Conservation (phyloP, 2,329 filamentous ascomycete species). For the Rosellinia necatrix region DNA sequence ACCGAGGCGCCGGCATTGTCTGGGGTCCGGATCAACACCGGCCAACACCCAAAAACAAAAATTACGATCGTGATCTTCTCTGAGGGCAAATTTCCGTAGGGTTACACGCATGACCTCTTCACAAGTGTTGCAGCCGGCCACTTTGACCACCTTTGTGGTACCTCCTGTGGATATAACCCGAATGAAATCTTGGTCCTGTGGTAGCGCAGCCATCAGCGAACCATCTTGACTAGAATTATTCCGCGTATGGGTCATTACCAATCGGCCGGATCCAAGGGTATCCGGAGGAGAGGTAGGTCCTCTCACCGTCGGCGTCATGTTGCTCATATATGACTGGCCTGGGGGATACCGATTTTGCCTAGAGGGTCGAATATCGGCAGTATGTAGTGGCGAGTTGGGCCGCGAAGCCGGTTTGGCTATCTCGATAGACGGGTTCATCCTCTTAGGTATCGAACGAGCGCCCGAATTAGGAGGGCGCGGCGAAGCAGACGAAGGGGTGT, state of each 20-base stretch:
- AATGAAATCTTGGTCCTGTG: conserved; percentile 85
- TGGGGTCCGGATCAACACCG: conserved; percentile 80
- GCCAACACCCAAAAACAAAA: conserved; percentile 96
- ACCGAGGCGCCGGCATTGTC: conserved; percentile 78
- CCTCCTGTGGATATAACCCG: conserved; percentile 91
- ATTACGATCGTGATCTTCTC: conserved; percentile 89
- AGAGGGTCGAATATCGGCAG: conserved; percentile 60
- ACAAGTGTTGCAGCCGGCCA: conserved; percentile 86
- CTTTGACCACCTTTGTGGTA: conserved; percentile 90
- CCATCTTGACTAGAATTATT: conserved; percentile 85
- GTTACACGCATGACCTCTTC: conserved; percentile 93
- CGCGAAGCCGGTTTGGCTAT: conserved; percentile 64
- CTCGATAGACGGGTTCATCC: conserved; percentile 51
- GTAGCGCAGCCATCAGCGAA: conserved; percentile 82
- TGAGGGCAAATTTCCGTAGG: conserved; percentile 82
- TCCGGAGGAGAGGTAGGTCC: conserved; percentile 67
- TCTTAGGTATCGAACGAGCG: conserved; percentile 57
- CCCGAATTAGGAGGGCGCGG: conserved; percentile 63
- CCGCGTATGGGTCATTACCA: conserved; percentile 72
- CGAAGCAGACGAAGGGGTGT: conserved; percentile 66
- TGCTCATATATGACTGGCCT: conserved; percentile 50
- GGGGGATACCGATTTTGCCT: conserved; percentile 62
- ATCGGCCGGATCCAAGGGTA: conserved; percentile 61
- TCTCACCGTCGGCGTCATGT: conserved; percentile 57
- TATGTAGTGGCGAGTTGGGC: conserved; percentile 69